Conservation (phyloP, 2,329 filamentous ascomycete species). For the Stagonosporopsis tanaceti region DNA sequence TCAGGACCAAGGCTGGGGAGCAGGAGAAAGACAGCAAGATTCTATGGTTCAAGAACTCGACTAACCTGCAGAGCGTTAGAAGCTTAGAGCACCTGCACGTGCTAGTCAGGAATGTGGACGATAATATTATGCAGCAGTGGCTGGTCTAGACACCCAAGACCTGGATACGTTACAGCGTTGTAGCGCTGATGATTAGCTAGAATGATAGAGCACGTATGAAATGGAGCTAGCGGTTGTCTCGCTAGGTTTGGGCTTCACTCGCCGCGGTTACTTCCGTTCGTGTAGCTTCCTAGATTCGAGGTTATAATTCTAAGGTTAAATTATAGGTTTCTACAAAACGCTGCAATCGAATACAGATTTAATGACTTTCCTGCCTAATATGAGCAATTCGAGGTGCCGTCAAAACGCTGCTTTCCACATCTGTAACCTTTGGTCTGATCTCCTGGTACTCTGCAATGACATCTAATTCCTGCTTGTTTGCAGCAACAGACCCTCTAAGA, state of each 20-base stretch:
- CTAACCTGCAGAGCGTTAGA: slow-evolving; percentile 66
- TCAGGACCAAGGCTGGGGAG: slow-evolving; percentile 54
- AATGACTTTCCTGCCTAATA: slow-evolving; percentile 4
- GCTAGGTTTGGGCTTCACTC: too few species aligned
- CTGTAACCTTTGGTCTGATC: slow-evolving; percentile 9
- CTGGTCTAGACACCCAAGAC: neutral
- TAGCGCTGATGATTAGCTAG: slow-evolving; percentile 1
- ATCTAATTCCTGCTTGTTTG: slow-evolving; percentile 28
- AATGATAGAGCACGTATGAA: neutral
- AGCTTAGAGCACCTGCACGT: slow-evolving; percentile 79
- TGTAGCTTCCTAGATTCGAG: neutral
- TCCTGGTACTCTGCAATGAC: slow-evolving; percentile 19
- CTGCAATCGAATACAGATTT: neutral
- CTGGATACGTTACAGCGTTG: neutral
- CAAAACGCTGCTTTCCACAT: slow-evolving; percentile 19
- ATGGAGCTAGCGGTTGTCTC: neutral
- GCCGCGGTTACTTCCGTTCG: neutral
- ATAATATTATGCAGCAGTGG: slow-evolving; percentile 51
- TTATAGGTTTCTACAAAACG: neutral
- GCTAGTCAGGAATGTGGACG: slow-evolving; percentile 73
- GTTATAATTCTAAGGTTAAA: neutral
- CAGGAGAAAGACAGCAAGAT: slow-evolving; percentile 56
- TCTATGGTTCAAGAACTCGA: slow-evolving; percentile 72
- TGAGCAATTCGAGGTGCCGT: slow-evolving; percentile 8
- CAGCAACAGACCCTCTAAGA: slow-evolving; percentile 17